These are phyloP conservation scores for Solanum etuberosum DNA, from an alignment of 257 asterid species.

Conservation along the genomic window DNA sequence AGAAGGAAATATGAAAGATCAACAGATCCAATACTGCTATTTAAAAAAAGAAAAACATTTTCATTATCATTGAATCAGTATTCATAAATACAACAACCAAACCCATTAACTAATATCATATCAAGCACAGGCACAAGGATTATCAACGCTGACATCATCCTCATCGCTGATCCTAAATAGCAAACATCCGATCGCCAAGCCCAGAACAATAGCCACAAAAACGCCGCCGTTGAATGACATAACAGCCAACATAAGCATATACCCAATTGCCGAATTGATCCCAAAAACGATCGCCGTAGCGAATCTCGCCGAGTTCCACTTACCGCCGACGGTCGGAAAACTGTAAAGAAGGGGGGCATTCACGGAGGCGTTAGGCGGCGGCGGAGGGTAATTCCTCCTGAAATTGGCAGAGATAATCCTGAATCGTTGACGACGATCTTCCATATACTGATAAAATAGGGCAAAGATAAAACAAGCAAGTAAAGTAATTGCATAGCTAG, in stretches of 20 bases:
- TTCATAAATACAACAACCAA: neutral
- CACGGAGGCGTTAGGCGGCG: neutral
- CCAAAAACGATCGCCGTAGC: conserved; percentile 52
- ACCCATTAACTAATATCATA: neutral
- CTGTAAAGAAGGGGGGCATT: conserved; percentile 37
- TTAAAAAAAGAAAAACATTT: neutral
- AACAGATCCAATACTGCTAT: neutral
- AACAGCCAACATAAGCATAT: conserved; percentile 69
- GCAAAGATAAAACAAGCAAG: conserved; percentile 47
- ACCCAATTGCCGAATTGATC: conserved; percentile 72
- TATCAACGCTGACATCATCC: conserved; percentile 31
- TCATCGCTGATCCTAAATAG: conserved; percentile 54
- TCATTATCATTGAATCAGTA: neutral
- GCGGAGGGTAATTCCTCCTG: neutral
- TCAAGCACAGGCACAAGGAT: conserved; percentile 82
- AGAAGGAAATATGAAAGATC: neutral
- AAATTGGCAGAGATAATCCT: conserved; percentile 20
- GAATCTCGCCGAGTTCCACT: conserved; percentile 16
- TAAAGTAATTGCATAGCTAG: conserved; percentile 51
- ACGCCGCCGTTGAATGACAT: conserved; percentile 93
- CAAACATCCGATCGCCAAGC: conserved; percentile 59
- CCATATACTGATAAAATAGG: conserved; percentile 74
- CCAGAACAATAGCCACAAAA: conserved; percentile 52
- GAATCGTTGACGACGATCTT: conserved; percentile 63
- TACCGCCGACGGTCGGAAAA: conserved; percentile 7